phyloP scores from a whole-genome alignment of 75 land plant species.

The Picea sitchensis region DNA sequence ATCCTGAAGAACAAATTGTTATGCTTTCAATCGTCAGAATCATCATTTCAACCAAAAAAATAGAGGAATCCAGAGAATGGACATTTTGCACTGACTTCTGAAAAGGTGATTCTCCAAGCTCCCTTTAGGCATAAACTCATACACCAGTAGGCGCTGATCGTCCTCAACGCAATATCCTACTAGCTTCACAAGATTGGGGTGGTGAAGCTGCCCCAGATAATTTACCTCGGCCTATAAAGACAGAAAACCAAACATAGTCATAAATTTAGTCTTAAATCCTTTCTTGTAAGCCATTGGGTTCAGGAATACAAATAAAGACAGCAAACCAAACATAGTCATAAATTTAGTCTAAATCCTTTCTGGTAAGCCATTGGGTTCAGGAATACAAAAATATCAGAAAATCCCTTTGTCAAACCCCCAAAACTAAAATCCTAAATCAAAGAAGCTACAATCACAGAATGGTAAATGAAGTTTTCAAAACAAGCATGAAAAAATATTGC shows the following conservation, averaged over 20 bases:
- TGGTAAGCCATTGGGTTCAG: not conserved
- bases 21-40: not conserved
- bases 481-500: not conserved
- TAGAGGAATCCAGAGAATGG: not conserved
- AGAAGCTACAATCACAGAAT: not conserved
- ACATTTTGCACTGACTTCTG: not conserved
- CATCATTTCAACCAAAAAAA: not conserved
- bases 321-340: not conserved
- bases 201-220: constrained; percentile 12
- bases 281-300: not conserved
- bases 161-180: constrained; percentile 25
- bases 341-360: not conserved
- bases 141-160: constrained; percentile 25
- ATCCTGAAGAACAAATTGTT: not conserved
- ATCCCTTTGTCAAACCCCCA: not conserved
- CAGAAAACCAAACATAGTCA: not conserved
- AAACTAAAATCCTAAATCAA: not conserved
- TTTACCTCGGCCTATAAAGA: constrained; percentile 11
- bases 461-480: not conserved
- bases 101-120: constrained; percentile 25
- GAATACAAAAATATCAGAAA: not conserved
- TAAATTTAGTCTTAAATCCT: not conserved
- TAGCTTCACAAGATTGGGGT: constrained; percentile 25
- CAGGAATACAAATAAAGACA: not conserved
- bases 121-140: constrained; percentile 28